Percentiles rank a stretch among this genome's conserved stretches.
These are phyloP conservation scores for Rubroboletus pulcherrimus DNA, from an alignment of 768 basidiomycete species.

Conservation along the genomic window DNA sequence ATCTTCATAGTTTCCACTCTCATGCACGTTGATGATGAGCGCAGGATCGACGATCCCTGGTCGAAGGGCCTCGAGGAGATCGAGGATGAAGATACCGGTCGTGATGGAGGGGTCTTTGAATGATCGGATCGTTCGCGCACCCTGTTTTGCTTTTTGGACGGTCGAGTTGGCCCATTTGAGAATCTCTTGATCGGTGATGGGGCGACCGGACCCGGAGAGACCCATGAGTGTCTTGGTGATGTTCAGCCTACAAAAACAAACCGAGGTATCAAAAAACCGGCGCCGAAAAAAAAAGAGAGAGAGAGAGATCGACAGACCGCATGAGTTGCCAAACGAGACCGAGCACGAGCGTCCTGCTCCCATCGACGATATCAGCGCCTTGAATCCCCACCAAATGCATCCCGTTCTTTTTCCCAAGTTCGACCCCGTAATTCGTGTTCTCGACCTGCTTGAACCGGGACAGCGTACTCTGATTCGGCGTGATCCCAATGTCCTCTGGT, in stretches of 20 bases:
- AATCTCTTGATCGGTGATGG: conserved; percentile 89
- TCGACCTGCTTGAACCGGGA: conserved; percentile 97
- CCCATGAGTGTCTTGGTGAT: conserved; percentile 86
- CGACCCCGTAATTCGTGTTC: conserved; percentile 95
- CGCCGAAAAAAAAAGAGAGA: neutral
- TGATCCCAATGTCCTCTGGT: conserved; percentile 77
- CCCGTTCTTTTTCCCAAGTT: conserved; percentile 86
- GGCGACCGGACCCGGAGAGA: conserved; percentile 68
- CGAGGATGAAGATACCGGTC: conserved; percentile 89
- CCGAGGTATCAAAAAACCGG: neutral
- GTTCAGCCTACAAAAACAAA: conserved; percentile 52
- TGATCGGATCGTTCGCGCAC: conserved; percentile 67
- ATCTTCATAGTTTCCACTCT: conserved; percentile 74
- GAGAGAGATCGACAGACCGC: conserved; percentile 49
- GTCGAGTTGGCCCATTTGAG: conserved; percentile 94
- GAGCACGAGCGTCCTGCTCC: conserved; percentile 85
- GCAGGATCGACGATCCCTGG: conserved; percentile 94
- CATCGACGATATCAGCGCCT: conserved; percentile 96
- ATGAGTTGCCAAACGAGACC: conserved; percentile 98
- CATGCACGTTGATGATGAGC: conserved; percentile 62
- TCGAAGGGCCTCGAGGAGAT: conserved; percentile 84
- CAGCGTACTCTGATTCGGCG: conserved; percentile 77
- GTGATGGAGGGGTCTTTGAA: conserved; percentile 93
- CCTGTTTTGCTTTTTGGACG: conserved; percentile 65
- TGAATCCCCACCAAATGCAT: conserved; percentile 98